A percentile compares a stretch with the other conserved stretches of the same genome.
Evolutionary conservation across 1,284 basidiomycete genomes (phyloP).

Genomic region (Cutaneotrichosporon dermatis): DNA sequence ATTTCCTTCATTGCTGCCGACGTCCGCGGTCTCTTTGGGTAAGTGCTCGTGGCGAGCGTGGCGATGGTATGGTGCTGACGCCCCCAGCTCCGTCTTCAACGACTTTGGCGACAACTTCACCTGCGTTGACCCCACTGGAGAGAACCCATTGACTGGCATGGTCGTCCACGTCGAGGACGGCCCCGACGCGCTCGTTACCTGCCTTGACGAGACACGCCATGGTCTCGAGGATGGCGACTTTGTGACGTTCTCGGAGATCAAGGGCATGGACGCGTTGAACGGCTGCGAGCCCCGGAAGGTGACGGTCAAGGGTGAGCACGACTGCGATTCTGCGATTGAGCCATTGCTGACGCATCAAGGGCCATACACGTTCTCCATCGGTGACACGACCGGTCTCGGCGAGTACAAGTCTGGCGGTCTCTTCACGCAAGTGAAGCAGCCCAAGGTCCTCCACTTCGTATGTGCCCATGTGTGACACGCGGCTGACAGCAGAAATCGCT

Average conservation of each 20-base stretch:
- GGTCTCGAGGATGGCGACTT: constrained; percentile 97
- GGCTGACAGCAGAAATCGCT: constrained; percentile 63
- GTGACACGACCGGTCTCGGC: constrained; percentile 73
- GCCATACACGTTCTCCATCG: constrained; percentile 92
- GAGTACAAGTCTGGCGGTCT: constrained; percentile 86
- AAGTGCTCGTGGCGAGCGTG: constrained; percentile 32
- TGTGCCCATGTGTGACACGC: no score
- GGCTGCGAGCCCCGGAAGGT: constrained; percentile 87
- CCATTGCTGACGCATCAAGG: constrained; percentile 43
- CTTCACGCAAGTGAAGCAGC: constrained; percentile 99
- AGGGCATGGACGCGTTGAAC: constrained; percentile 91
- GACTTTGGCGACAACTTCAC: constrained; percentile 95
- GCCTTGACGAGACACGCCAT: constrained; percentile 93
- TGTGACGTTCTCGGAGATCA: constrained; percentile 95
- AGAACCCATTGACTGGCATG: constrained; percentile 91
- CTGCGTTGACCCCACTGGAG: constrained; percentile 92
- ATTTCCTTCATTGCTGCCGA: constrained; percentile 91
- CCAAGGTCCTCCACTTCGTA: constrained; percentile 80
- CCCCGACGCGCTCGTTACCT: constrained; percentile 86
- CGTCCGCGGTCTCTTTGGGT: constrained; percentile 93
- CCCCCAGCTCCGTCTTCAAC: constrained; percentile 77
- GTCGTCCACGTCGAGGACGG: constrained; percentile 85
- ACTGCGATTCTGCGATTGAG: constrained; percentile 1
- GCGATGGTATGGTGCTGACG: not conserved
- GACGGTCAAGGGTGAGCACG: constrained; percentile 68